Evolutionary conservation across 768 basidiomycete species (phyloP), one percentile per base, ranked within the genome.

Genomic region (Tulasnella sp.): DNA sequence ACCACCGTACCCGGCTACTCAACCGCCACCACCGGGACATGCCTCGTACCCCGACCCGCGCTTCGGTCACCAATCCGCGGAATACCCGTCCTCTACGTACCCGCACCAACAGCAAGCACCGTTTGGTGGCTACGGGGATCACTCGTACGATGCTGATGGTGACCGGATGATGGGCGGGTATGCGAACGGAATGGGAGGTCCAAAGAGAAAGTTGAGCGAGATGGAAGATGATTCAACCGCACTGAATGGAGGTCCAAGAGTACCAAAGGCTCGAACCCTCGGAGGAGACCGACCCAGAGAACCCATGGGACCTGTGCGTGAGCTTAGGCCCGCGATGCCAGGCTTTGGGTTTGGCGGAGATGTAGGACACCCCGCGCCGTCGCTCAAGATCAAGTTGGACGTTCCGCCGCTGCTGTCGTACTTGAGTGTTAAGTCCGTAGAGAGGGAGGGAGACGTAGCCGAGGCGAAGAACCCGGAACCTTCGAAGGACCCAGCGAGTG

Each of bases 391-490:
- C 25, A 80, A 82, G 6, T 80, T 93, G 72, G 87, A 88, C 0
- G 82, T 88, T 0, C 91, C 90, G 5, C 83, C 89, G 3, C 80
- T 93, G 67, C 82, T 93, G 81, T 91, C 89, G 0, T 87, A 86
- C 74, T 77, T 93, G 45, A 87, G 84, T 68, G 85, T 85, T 2
- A 86, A 86, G 29, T 85, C 91, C n/a, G 90, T 93, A 12, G 90
- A 89, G 5, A 86, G 85, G 37, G 89, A 90, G 4, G 78, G 76
- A 22, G 89, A 92, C 74, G 80, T 90, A 9, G 83, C 97, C 49
- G 95, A 98, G 82, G 93, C 85, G 2, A 85, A 88, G 71, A 98
- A 99, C 85, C 86, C 89, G 8, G 91, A 91, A 77, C 86, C 42
- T 45, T 45, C 42, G 42, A 14, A 45, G 15, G 42, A 45, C 42